Base-by-base conservation (phyloP, 495 filamentous ascomycete species). In the Filosporella fistucella region DNA sequence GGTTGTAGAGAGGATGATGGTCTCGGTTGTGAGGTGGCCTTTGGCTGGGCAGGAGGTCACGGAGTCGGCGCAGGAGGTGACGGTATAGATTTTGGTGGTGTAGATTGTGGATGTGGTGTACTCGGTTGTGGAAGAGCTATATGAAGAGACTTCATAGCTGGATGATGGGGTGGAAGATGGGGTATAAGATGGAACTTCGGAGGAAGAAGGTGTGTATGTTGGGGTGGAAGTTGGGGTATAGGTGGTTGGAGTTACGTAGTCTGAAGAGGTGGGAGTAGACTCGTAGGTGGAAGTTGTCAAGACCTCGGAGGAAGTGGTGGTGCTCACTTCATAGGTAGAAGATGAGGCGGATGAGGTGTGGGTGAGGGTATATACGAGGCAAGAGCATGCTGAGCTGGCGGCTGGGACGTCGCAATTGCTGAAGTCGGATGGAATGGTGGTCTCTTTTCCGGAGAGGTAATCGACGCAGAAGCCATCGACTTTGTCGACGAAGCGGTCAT, bases 11-110 rank as follows among this genome's bases (percentile, higher is more conserved):
- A 63, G 33, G 12, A 65, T 58, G 21, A 72, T 50, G 7, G 56
- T 64, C 41, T 68, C 58, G 36, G 69, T 72, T 11, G 61, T 60
- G 13, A 72, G 63, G 3, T 22, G 33, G 32, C 68, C 64, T 62
- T 77, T 29, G 59, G 71, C 35, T 38, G 52, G 47, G 47, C 42
- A 53, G 43, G 42, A 35, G 3, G 50, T 53, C 4, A 53, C 36
- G 10, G 44, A 39, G 20, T 35, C 12, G 5, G 50, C 42, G 17
- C 43, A 53, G 20, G 23, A 32, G 8, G 43, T 46, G 16, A 47
- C 34, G 4, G 50, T 53, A 9, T 40, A 41, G 13, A 39, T 16
- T 3, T 30, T 47, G 24, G 50, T 47, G 20, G 50, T 30, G 21
- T 42, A 45, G 22, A 36, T 22, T 12, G 22, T 37, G 18, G 37